phyloP scores from a whole-genome alignment of 805 yeast species.

The Metschnikowia aberdeeniae region DNA sequence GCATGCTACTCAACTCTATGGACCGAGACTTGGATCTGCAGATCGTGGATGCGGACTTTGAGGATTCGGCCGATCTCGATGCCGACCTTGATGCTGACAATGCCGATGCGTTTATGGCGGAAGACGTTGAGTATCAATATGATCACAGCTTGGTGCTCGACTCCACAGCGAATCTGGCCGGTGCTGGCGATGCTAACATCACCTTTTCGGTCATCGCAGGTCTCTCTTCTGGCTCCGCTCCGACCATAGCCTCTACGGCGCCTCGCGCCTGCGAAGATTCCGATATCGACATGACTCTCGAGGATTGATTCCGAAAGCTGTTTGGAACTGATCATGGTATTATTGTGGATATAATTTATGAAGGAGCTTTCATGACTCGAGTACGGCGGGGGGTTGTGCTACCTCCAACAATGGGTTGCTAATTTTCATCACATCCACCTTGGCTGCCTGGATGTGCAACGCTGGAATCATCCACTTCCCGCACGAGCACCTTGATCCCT shows the following conservation, averaged over 20 bases:
- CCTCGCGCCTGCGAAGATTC: slow-evolving; percentile 26
- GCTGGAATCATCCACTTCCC: slow-evolving; percentile 97
- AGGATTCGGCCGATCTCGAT: slow-evolving; percentile 17
- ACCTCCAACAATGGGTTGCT: neutral
- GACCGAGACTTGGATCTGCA: slow-evolving; percentile 16
- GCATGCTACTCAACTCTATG: neutral
- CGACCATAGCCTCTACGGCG: slow-evolving; percentile 16
- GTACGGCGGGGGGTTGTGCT: neutral
- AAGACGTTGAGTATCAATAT: slow-evolving; percentile 43
- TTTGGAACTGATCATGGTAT: slow-evolving; percentile 14
- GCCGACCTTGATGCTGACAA: slow-evolving; percentile 29
- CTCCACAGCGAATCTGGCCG: slow-evolving; percentile 7
- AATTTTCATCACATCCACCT: slow-evolving; percentile 61
- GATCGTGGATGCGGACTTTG: slow-evolving; percentile 22
- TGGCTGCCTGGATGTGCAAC: slow-evolving; percentile 71
- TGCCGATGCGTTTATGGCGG: slow-evolving; percentile 46
- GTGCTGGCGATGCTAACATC: slow-evolving; percentile 8
- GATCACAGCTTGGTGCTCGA: slow-evolving; percentile 26
- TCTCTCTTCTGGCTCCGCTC: slow-evolving; percentile 5
- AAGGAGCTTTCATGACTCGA: neutral
- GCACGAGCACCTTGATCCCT: slow-evolving; percentile 89
- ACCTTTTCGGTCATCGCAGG: slow-evolving; percentile 7
- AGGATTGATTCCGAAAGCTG: slow-evolving; percentile 19
- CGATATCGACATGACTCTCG: slow-evolving; percentile 44
- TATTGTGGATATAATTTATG: neutral